These are phyloP conservation scores for Bipolaris bicolor DNA, from an alignment of 2,329 filamentous ascomycete genomes.

Conservation along the genomic window DNA sequence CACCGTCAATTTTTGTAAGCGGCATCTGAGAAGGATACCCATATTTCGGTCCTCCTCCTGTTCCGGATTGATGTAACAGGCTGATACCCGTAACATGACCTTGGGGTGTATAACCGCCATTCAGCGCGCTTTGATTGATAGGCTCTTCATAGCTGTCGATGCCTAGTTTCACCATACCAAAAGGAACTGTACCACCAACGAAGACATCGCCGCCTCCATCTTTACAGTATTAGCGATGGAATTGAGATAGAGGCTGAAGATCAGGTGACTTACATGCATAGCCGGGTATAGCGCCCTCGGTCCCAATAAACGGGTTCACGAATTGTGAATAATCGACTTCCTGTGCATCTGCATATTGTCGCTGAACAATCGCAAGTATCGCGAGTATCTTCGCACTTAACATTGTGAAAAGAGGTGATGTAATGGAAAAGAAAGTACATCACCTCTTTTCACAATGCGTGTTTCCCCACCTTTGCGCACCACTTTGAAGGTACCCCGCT, in stretches of 20 bases:
- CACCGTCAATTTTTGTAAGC: slow-evolving; percentile 46
- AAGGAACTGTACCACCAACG: slow-evolving; percentile 47
- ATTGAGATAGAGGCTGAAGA: neutral
- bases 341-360: slow-evolving; percentile 16
- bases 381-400: neutral
- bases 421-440: neutral
- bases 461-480: slow-evolving; percentile 1
- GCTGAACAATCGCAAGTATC: neutral
- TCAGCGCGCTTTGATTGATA: slow-evolving; percentile 45
- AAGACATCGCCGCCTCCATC: slow-evolving; percentile 52
- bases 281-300: slow-evolving; percentile 53
- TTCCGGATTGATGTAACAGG: slow-evolving; percentile 50
- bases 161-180: slow-evolving; percentile 51
- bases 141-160: slow-evolving; percentile 49
- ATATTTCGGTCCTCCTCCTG: slow-evolving; percentile 49
- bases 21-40: slow-evolving; percentile 51
- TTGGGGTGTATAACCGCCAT: slow-evolving; percentile 51
- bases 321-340: slow-evolving; percentile 41
- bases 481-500: neutral
- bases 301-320: slow-evolving; percentile 57
- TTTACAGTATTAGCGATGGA: neutral
- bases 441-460: neutral
- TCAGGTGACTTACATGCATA: slow-evolving; percentile 34
- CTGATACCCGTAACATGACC: slow-evolving; percentile 50
- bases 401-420: slow-evolving; percentile 1